These are phyloP conservation scores for Ligustrum vulgare DNA, from an alignment of 257 asterid species.

Conservation along the genomic window DNA sequence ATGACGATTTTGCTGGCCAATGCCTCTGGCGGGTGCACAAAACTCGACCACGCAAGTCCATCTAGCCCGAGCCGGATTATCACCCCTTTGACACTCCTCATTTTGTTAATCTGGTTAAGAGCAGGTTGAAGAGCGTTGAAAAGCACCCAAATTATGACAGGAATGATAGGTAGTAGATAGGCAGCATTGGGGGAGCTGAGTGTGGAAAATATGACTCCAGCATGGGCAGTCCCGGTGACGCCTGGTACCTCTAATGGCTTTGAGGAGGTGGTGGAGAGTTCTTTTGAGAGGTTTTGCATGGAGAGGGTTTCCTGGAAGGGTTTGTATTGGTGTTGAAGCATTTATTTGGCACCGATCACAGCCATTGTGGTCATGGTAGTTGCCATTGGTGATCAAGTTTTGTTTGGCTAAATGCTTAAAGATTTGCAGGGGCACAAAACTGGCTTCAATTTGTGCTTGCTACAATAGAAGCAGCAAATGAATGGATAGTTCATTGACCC, in stretches of 20 bases:
- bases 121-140: slow-evolving; percentile 59
- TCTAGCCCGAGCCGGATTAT: slow-evolving; percentile 46
- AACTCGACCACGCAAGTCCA: slow-evolving; percentile 31
- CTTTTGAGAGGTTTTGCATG: slow-evolving; percentile 38
- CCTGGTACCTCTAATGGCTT: slow-evolving; percentile 13
- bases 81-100: slow-evolving; percentile 43
- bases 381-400: slow-evolving; percentile 28
- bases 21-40: slow-evolving; percentile 35
- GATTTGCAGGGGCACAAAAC: background rate
- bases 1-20: slow-evolving; percentile 34
- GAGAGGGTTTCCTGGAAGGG: slow-evolving; percentile 33
- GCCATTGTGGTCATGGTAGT: slow-evolving; percentile 46
- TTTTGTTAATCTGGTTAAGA: slow-evolving; percentile 45
- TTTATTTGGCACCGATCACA: slow-evolving; percentile 30
- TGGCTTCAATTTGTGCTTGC: background rate
- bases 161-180: slow-evolving; percentile 40
- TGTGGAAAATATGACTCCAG: slow-evolving; percentile 48
- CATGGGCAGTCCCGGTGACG: slow-evolving; percentile 35
- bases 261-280: background rate
- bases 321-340: slow-evolving; percentile 28
- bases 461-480: background rate
- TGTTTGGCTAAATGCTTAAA: background rate
- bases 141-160: slow-evolving; percentile 55
- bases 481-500: too few relatives aligned
- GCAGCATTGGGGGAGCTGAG: slow-evolving; percentile 43